Base-by-base conservation (phyloP, 129 eudicot genomes). In the Flaveria linearis region DNA sequence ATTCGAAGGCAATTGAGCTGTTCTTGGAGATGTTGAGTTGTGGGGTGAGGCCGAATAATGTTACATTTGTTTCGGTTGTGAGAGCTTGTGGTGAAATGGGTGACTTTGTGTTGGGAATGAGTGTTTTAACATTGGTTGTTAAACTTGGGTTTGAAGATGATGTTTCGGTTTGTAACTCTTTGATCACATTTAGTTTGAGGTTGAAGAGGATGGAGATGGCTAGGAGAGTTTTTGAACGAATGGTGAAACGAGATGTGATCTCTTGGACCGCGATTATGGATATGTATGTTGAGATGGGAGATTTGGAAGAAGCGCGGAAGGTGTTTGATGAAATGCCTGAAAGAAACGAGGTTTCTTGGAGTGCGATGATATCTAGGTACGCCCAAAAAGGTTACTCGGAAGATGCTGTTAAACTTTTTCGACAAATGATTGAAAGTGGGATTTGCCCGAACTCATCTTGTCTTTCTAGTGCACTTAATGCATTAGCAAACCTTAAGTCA, bases 311-410 rank as follows among this genome's bases (percentile, higher is more conserved):
- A 77, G 97, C 90, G 60, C 97, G 88, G 45, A 82, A 83, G 56
- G 58, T 91, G 30, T 91, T 91, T 78, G 90, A 91, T 78, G 85
- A 80, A 13, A 91, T 91, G 91, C 97, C 94, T 0, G 94, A 84
- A 74, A 86, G 86, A 72, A 91, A 91, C 61, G 91, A 86, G 70
- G 91, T 91, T 69, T 78, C 94, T 66, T 91, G 97, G 97, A 91
- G 97, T 79, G 87, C 88, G 30, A 91, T 91, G 88, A 91, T 91
- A 63, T 75, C 97, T 4, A 81, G 94, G 68, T 91, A 86, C 49
- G 70, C 89, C 69, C 97, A 91, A 79, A 71, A 84, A 77, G 97
- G 97, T 22, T 36, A 83, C 16, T 58, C 87, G 18, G 80, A 84
- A 66, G 90, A 88, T 71, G 93, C 97, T 23, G 76, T 85, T n/a